Percentiles rank a stretch among this genome's conserved stretches.
Evolutionary conservation across 2,329 filamentous ascomycete genomes (phyloP).

Genomic region (Pochonia chlamydosporia): DNA sequence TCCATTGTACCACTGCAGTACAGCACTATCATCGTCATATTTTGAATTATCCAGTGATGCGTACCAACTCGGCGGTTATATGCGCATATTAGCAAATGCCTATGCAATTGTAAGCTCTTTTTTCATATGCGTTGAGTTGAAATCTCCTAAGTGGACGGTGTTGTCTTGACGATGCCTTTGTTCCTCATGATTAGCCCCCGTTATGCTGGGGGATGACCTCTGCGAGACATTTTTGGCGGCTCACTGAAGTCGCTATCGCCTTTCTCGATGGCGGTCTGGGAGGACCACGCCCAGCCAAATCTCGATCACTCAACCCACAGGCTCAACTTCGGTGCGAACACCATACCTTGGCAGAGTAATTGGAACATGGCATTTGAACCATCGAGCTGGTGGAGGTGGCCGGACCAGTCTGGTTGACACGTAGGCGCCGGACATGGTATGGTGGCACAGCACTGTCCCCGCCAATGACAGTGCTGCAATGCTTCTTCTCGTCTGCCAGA

Average conservation of each 20-base stretch:
- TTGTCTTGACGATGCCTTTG: background rate
- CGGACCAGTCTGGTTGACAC: too few relatives aligned
- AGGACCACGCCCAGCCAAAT: too few relatives aligned
- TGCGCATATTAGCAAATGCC: background rate
- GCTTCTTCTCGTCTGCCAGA: background rate
- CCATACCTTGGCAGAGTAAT: too few relatives aligned
- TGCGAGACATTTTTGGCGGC: background rate
- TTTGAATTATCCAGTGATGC: background rate
- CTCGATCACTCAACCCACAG: too few relatives aligned
- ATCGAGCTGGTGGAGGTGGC: too few relatives aligned
- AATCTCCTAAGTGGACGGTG: background rate
- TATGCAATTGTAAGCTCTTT: background rate
- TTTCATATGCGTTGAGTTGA: background rate
- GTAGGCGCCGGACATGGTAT: background rate
- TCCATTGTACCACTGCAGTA: background rate
- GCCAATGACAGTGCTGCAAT: background rate
- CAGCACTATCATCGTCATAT: background rate
- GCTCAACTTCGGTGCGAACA: too few relatives aligned
- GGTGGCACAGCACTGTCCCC: background rate
- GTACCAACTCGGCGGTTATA: background rate
- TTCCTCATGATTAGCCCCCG: background rate
- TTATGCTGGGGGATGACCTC: conserved; percentile 1
- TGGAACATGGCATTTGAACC: too few relatives aligned
- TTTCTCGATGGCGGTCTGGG: too few relatives aligned
- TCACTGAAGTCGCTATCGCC: background rate